phyloP scores from a whole-genome alignment of 2,329 filamentous ascomycete species.

The Fusarium scirpi region DNA sequence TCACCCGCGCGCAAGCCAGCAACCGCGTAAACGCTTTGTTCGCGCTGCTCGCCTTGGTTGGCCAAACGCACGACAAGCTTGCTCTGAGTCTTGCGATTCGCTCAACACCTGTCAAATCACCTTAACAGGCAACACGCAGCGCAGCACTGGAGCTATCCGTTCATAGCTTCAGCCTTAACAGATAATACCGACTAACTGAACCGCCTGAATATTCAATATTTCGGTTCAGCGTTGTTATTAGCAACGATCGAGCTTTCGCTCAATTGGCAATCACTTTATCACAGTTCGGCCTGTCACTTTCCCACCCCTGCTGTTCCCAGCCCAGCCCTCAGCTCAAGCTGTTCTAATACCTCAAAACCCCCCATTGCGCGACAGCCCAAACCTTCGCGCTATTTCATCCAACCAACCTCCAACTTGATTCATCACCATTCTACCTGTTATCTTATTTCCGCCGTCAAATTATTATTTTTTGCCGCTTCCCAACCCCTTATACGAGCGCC shows the following conservation, averaged over 20 bases:
- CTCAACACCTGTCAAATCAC: slow-evolving; percentile 31
- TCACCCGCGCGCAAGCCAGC: slow-evolving; percentile 30
- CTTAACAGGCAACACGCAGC: slow-evolving; percentile 36
- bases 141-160: slow-evolving; percentile 14
- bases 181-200: slow-evolving; percentile 5
- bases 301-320: not conserved
- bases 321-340: slow-evolving; percentile 13
- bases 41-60: slow-evolving; percentile 6
- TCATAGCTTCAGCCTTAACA: slow-evolving; percentile 2
- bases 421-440: not conserved
- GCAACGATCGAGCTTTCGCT: not conserved
- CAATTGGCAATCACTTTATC: slow-evolving; percentile 9
- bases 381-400: slow-evolving; percentile 6
- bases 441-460: not conserved
- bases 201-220: slow-evolving; percentile 3
- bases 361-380: slow-evolving; percentile 2
- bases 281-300: slow-evolving; percentile 16
- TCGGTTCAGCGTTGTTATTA: not conserved
- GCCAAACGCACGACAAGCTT: slow-evolving; percentile 24
- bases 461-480: slow-evolving; percentile 1
- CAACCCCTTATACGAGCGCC: not conserved
- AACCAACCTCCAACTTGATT: slow-evolving; percentile 2
- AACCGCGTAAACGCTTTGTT: slow-evolving; percentile 36
- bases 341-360: slow-evolving; percentile 18
- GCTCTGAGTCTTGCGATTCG: slow-evolving; percentile 33